Base-by-base conservation (phyloP, 2,329 filamentous ascomycete genomes). In the Aspergillus sp. region DNA sequence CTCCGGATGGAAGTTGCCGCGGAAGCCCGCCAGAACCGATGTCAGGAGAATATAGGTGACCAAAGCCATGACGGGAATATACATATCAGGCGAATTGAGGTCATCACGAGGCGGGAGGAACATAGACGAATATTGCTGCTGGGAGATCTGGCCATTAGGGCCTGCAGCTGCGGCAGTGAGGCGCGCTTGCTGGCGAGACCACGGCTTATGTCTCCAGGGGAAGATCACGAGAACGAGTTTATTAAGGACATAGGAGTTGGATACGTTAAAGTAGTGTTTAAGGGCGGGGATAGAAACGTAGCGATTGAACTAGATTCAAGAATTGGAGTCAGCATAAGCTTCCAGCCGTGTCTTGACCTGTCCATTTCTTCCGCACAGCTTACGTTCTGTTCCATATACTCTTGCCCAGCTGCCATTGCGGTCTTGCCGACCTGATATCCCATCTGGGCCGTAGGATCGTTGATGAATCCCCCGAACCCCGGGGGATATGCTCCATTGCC, bases 241-340 rank as follows among this genome's bases (percentile, higher is more conserved):
- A 72, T 85, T 88, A 64, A 94, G 77, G 64, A 98, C 93, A 70
- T 98, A 98, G 49, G 81, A 86, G 76, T 98, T 98, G 56, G 90
- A 94, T 54, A 98, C 93, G 72, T 97, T 96, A 75, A 98, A 98
- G 78, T 97, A 98, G 72, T 96, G 93, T 71, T 98, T 98, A 40
- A 98, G 78, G 12, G 88, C 88, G 9, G 86, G 85, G 58, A 97
- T 86, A 62, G 90, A 95, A 70, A 98, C 83, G 71, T 91, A 96
- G 68, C 82, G 81, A 59, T 83, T 85, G 59, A 87, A 74, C 83
- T 86, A 49, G 43, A 19, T 9, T 19, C 19, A 19, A 19, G 39
- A 30, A 38, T 54, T 34, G 43, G 26, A 28, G 27, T 41, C 40
- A n/a, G 7, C 5, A 19, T 19, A 19, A 19, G 19, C 19, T 19